These are phyloP conservation scores for Saturnispora gosingensis DNA, from an alignment of 805 yeast species.

Conservation along the genomic window DNA sequence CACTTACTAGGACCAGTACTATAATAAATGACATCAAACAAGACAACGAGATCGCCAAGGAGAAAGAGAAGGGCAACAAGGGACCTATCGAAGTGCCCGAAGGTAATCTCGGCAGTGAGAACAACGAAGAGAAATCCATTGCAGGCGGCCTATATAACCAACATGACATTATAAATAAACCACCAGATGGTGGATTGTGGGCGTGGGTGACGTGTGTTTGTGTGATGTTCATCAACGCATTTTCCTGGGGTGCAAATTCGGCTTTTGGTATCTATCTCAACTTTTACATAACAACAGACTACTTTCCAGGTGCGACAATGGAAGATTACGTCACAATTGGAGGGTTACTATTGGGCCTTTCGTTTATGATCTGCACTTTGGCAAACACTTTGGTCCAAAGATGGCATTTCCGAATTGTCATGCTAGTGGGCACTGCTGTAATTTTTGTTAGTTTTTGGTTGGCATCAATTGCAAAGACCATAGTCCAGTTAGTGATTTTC, in stretches of 20 bases:
- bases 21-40: constrained; percentile 23
- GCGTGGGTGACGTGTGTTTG: constrained; percentile 42
- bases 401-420: constrained; percentile 40
- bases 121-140: constrained; percentile 6
- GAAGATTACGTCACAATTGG: constrained; percentile 49
- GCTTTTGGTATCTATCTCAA: constrained; percentile 46
- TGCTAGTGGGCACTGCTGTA: constrained; percentile 32
- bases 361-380: constrained; percentile 54
- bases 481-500: constrained; percentile 38
- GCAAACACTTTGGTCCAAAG: constrained; percentile 38
- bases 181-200: constrained; percentile 37
- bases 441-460: constrained; percentile 35
- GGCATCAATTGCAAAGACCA: constrained; percentile 34
- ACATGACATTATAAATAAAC: constrained; percentile 22
- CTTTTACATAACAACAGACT: constrained; percentile 33
- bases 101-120: not conserved
- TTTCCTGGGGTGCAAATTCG: constrained; percentile 49
- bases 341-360: constrained; percentile 43
- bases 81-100: not conserved
- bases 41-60: constrained; percentile 22
- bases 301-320: constrained; percentile 41
- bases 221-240: constrained; percentile 25
- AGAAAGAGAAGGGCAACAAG: constrained; percentile 7
- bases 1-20: constrained; percentile 19
- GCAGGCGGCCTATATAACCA: constrained; percentile 28